These are phyloP conservation scores for Trichophyton verrucosum DNA, from an alignment of 2,329 filamentous ascomycete species.

Conservation along the genomic window DNA sequence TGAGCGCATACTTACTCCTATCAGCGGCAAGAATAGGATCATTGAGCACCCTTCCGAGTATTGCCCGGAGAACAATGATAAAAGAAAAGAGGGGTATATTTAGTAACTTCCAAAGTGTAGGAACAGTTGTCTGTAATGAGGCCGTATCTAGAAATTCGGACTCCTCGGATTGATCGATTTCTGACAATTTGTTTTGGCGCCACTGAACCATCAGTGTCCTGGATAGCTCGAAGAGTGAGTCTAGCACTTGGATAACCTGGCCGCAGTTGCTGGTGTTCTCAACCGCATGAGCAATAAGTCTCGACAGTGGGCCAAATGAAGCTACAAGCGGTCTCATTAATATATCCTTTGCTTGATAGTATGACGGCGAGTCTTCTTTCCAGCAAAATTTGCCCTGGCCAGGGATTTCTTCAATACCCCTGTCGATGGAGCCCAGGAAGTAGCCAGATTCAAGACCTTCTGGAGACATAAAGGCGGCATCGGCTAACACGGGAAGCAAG, in stretches of 20 bases:
- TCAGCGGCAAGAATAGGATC: constrained; percentile 44
- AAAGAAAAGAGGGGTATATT: constrained; percentile 63
- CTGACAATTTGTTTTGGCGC: constrained; percentile 61
- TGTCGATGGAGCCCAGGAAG: constrained; percentile 58
- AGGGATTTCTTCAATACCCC: constrained; percentile 48
- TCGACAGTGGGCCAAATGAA: constrained; percentile 50
- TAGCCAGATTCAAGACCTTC: constrained; percentile 66
- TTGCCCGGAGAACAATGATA: constrained; percentile 61
- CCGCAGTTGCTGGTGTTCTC: constrained; percentile 42
- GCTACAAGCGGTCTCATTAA: constrained; percentile 46
- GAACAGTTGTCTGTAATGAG: constrained; percentile 54
- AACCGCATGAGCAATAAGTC: constrained; percentile 49
- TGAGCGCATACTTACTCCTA: constrained; percentile 29
- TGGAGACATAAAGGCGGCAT: constrained; percentile 53
- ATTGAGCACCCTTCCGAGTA: constrained; percentile 53
- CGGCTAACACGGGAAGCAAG: constrained; percentile 57
- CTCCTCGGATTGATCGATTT: constrained; percentile 58
- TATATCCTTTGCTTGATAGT: constrained; percentile 44
- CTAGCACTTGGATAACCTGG: constrained; percentile 35
- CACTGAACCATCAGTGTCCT: constrained; percentile 57
- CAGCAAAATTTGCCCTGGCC: constrained; percentile 50
- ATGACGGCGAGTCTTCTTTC: constrained; percentile 47
- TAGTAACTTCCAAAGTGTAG: constrained; percentile 61
- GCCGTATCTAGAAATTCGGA: constrained; percentile 49
- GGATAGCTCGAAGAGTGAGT: constrained; percentile 56